Percentiles rank a stretch among this genome's conserved stretches.
phyloP scores from a whole-genome alignment of 2,329 filamentous ascomycete species.

The Ceratocystis variospora region DNA sequence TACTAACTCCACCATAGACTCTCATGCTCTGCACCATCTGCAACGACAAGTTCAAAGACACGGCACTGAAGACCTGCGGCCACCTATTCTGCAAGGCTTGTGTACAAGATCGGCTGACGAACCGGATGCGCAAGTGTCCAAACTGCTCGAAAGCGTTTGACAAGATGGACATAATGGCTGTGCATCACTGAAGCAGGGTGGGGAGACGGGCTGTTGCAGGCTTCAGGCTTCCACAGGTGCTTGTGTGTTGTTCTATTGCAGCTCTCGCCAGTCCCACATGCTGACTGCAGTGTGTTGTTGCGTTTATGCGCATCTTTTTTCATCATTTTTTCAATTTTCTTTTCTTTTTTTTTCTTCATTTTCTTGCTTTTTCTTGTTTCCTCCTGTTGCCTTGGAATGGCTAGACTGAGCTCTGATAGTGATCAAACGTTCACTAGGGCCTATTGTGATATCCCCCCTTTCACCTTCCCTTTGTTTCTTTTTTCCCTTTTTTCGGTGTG shows the following conservation, averaged over 20 bases:
- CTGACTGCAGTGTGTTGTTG: background rate
- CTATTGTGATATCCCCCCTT: conserved; percentile 7
- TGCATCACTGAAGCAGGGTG: conserved; percentile 33
- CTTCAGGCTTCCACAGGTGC: too few species aligned
- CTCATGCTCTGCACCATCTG: conserved; percentile 69
- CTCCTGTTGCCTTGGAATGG: background rate
- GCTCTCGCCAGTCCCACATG: background rate
- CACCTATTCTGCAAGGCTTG: conserved; percentile 89
- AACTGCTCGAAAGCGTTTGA: conserved; percentile 89
- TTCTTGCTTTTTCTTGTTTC: background rate
- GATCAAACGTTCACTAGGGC: background rate
- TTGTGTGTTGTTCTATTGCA: too few species aligned
- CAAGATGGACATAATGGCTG: conserved; percentile 72
- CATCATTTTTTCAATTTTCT: background rate
- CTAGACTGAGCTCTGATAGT: background rate
- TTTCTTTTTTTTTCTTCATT: background rate
- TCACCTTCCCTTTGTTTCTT: background rate
- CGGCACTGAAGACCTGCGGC: conserved; percentile 81
- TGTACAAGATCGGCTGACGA: conserved; percentile 75
- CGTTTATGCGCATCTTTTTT: background rate
- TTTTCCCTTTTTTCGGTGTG: background rate
- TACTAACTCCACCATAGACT: conserved; percentile 10
- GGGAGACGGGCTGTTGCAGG: too few species aligned
- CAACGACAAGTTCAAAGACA: conserved; percentile 86
- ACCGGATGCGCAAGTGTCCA: conserved; percentile 87